phyloP scores from a whole-genome alignment of 352 stramenopile genomes.

The Thalassiosira mediterranea region DNA sequence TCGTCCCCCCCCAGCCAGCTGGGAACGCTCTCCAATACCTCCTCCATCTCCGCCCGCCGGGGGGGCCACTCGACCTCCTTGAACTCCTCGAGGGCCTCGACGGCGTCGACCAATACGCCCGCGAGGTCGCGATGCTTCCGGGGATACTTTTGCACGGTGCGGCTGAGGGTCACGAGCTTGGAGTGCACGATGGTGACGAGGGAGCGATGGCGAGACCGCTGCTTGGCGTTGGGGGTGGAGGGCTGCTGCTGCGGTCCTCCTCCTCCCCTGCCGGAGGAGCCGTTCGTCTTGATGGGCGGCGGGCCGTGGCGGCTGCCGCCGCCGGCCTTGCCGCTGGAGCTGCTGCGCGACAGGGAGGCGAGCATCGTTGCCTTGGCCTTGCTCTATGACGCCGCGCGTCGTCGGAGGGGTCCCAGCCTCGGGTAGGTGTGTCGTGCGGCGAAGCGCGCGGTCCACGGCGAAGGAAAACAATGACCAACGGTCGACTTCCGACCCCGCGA shows the following conservation, averaged over 20 bases:
- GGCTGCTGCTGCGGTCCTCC: background rate
- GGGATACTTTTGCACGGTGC: constrained; percentile 55
- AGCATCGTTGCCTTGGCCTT: too few relatives aligned
- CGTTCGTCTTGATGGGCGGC: too few relatives aligned
- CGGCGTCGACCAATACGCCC: constrained; percentile 55
- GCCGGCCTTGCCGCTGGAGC: too few relatives aligned
- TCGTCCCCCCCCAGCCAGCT: constrained; percentile 33
- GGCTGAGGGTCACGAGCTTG: constrained; percentile 37
- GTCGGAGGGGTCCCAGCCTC: too few relatives aligned
- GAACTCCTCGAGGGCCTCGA: constrained; percentile 70
- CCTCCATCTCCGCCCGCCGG: constrained; percentile 16
- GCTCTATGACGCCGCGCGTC: too few relatives aligned
- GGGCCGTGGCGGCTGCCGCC: too few relatives aligned
- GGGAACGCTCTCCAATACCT: constrained; percentile 31
- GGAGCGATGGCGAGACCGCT: constrained; percentile 43
- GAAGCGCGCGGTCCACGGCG: too few relatives aligned
- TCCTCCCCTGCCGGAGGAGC: too few relatives aligned
- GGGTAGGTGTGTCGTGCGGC: too few relatives aligned
- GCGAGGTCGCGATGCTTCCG: constrained; percentile 52
- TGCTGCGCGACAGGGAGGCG: too few relatives aligned
- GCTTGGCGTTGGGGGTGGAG: constrained; percentile 1
- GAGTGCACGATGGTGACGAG: constrained; percentile 45
- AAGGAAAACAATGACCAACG: too few relatives aligned
- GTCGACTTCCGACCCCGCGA: too few relatives aligned
- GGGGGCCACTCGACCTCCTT: constrained; percentile 73